These are phyloP conservation scores for Teratosphaeria zuluensis DNA, from an alignment of 2,329 filamentous ascomycete species.

Conservation along the genomic window DNA sequence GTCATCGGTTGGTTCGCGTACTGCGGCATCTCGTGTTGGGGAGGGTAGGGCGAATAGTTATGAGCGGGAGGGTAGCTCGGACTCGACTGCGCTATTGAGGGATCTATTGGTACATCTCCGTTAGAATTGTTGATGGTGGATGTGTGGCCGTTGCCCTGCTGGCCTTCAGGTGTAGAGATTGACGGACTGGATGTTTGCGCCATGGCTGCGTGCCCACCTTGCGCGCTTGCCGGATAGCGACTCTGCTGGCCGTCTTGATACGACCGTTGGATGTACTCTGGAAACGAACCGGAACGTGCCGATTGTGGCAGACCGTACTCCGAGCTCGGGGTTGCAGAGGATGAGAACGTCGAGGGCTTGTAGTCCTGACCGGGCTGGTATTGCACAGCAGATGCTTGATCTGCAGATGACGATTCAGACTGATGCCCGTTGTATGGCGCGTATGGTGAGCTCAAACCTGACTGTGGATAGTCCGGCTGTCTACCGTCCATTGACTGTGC, in stretches of 20 bases:
- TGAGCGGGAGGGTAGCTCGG: slow-evolving; percentile 74
- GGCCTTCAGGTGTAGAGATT: slow-evolving; percentile 73
- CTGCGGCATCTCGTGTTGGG: slow-evolving; percentile 78
- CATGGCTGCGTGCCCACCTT: slow-evolving; percentile 77
- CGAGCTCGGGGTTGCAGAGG: slow-evolving; percentile 74
- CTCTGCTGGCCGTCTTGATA: slow-evolving; percentile 62
- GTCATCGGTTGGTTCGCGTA: slow-evolving; percentile 53
- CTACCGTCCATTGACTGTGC: slow-evolving; percentile 46
- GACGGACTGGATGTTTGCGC: slow-evolving; percentile 99
- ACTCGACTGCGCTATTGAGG: slow-evolving; percentile 86
- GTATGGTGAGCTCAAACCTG: slow-evolving; percentile 48
- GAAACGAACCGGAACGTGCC: slow-evolving; percentile 74
- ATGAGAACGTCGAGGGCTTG: slow-evolving; percentile 61
- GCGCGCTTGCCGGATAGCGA: slow-evolving; percentile 66
- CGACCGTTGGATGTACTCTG: slow-evolving; percentile 73
- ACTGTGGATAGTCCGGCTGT: slow-evolving; percentile 42
- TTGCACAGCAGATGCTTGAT: slow-evolving; percentile 87
- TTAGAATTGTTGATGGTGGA: slow-evolving; percentile 71
- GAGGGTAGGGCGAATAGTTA: slow-evolving; percentile 79
- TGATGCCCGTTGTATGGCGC: slow-evolving; percentile 46
- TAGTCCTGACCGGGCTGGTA: slow-evolving; percentile 77
- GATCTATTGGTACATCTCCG: slow-evolving; percentile 97
- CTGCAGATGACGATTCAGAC: slow-evolving; percentile 80
- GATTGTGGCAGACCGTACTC: slow-evolving; percentile 71
- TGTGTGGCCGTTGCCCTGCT: slow-evolving; percentile 56